These are phyloP conservation scores for Aspergillus sp. DNA, from an alignment of 2,329 filamentous ascomycete genomes.

Conservation along the genomic window DNA sequence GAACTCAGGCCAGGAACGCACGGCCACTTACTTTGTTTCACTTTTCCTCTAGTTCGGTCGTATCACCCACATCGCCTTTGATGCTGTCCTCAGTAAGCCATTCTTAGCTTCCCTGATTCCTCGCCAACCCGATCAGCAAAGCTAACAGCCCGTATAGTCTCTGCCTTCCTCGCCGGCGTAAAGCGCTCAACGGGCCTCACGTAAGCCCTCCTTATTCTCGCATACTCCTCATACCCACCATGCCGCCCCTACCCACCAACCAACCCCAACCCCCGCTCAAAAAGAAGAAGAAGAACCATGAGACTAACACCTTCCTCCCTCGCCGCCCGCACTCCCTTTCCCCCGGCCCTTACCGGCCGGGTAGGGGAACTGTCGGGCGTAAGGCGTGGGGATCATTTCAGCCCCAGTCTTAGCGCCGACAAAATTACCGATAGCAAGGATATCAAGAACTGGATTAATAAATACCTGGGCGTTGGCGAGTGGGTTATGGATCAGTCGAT, in stretches of 20 bases:
- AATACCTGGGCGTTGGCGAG: conserved; percentile 92
- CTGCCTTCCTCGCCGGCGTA: conserved; percentile 93
- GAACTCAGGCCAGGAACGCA: background rate
- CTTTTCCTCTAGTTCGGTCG: conserved; percentile 73
- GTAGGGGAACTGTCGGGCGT: conserved; percentile 17
- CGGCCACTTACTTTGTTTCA: conserved; percentile 2
- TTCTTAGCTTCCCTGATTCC: background rate
- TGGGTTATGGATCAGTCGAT: conserved; percentile 99
- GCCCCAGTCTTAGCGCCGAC: conserved; percentile 82
- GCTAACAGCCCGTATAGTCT: conserved; percentile 63
- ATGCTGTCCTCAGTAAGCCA: conserved; percentile 83
- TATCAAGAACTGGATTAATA: conserved; percentile 85
- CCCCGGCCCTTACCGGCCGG: background rate
- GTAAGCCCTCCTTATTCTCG: conserved; percentile 64
- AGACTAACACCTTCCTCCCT: conserved; percentile 35
- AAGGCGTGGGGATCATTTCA: conserved; percentile 39
- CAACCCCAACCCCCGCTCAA: background rate
- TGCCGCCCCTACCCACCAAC: background rate
- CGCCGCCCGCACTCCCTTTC: conserved; percentile 27
- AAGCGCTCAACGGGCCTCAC: conserved; percentile 96
- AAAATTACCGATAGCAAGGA: conserved; percentile 82
- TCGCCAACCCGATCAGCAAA: background rate
- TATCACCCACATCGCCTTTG: conserved; percentile 92
- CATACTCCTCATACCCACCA: conserved; percentile 18
- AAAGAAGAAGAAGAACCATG: background rate